These are phyloP conservation scores for Rhizophora apiculata DNA, from an alignment of 345 rosid species.

Conservation along the genomic window DNA sequence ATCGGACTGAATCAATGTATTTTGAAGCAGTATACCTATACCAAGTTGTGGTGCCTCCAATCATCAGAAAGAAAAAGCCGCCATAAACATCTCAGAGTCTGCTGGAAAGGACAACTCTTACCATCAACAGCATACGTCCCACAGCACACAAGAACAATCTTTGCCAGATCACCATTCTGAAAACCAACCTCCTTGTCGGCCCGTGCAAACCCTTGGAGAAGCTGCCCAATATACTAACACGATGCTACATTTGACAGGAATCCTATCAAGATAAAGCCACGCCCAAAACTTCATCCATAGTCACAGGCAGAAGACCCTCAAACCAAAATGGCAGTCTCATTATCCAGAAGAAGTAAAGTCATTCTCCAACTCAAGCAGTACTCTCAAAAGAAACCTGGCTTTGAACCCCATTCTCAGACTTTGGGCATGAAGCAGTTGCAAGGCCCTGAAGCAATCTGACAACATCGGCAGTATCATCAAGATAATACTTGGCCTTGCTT, in stretches of 20 bases:
- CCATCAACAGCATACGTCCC: constrained; percentile 16
- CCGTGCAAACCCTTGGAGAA: neutral
- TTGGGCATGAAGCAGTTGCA: constrained; percentile 47
- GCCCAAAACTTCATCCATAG: neutral
- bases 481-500: constrained; percentile 86
- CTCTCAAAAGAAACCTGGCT: constrained; percentile 61
- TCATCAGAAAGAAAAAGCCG: neutral
- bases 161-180: neutral
- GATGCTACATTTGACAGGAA: no score
- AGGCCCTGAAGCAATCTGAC: constrained; percentile 69
- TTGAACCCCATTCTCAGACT: constrained; percentile 31
- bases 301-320: neutral
- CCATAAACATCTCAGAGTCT: constrained; percentile 17
- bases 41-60: constrained; percentile 29
- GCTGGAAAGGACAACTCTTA: constrained; percentile 12
- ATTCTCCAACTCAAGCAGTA: constrained; percentile 29
- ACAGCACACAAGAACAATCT: constrained; percentile 13
- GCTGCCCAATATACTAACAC: neutral
- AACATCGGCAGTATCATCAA: constrained; percentile 61
- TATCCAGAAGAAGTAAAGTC: neutral
- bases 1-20: constrained; percentile 17
- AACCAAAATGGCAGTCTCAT: constrained; percentile 3
- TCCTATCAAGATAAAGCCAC: no score
- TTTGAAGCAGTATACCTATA: constrained; percentile 30
- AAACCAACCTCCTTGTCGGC: neutral